These are phyloP conservation scores for Gastrodia elata DNA, from an alignment of 106 monocot species.

Conservation along the genomic window DNA sequence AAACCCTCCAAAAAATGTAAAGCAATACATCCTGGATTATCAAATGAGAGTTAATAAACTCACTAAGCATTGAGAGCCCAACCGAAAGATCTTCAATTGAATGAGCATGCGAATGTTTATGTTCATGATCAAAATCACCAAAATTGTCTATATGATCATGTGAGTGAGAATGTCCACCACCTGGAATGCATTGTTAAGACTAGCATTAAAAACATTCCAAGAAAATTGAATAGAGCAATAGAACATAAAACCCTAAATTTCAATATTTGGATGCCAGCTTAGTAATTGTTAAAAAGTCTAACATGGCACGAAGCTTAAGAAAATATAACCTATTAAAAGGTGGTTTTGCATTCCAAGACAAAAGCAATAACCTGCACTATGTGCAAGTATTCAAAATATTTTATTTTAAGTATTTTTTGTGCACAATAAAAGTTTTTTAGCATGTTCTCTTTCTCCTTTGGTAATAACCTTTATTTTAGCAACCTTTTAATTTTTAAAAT, in stretches of 20 bases:
- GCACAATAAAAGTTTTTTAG: no score
- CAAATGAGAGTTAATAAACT: constrained; percentile 20
- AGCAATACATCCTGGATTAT: neutral
- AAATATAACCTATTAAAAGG: neutral
- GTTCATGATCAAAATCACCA: constrained; percentile 29
- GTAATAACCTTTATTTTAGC: no score
- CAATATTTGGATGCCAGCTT: neutral
- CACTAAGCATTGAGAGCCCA: constrained; percentile 83
- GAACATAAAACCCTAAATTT: neutral
- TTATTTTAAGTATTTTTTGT: no score
- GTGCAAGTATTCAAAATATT: no score
- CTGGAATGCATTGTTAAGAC: constrained; percentile 21
- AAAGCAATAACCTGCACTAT: no score
- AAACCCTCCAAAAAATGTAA: neutral
- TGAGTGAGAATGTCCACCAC: constrained; percentile 64
- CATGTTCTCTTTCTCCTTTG: no score
- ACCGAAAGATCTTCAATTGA: constrained; percentile 80
- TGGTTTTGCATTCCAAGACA: neutral
- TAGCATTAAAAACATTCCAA: neutral
- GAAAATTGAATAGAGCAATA: neutral
- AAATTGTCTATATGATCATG: constrained; percentile 40
- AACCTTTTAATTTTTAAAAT: no score
- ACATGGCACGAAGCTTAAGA: neutral
- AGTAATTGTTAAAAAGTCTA: neutral
- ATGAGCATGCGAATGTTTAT: constrained; percentile 75